phyloP scores from a whole-genome alignment of 371 early-diverging fungal genomes.

The Mucor sp. region DNA sequence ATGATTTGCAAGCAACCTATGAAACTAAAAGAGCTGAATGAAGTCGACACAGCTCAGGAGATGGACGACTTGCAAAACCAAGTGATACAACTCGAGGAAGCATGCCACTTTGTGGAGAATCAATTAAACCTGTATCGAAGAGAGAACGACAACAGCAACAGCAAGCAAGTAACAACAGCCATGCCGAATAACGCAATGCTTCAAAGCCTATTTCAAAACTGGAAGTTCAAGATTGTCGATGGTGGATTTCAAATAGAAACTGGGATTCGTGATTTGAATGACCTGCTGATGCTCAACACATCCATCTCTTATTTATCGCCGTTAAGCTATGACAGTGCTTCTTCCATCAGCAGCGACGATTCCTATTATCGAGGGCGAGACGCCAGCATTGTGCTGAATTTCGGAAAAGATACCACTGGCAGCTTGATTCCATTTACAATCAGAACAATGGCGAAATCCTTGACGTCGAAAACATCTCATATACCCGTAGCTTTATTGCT shows the following conservation, averaged over 20 bases:
- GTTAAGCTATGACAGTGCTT: neutral
- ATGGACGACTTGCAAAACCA: neutral
- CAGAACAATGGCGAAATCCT: neutral
- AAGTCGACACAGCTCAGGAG: neutral
- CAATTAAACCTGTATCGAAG: constrained; percentile 3
- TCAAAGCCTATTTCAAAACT: neutral
- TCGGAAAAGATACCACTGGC: neutral
- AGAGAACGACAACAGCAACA: neutral
- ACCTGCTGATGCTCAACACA: constrained; percentile 4
- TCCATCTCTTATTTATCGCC: constrained; percentile 1
- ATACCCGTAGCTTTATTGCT: neutral
- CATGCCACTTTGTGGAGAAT: neutral
- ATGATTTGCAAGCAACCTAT: constrained; percentile 5
- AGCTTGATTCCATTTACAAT: constrained; percentile 1
- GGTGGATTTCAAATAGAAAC: constrained; percentile 23
- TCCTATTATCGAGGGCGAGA: neutral
- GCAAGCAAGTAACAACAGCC: neutral
- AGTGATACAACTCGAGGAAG: neutral
- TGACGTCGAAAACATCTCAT: neutral
- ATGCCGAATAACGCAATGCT: neutral
- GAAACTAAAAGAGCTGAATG: neutral
- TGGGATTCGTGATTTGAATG: constrained; percentile 15
- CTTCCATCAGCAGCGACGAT: neutral
- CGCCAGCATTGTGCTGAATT: neutral
- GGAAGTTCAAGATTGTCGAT: constrained; percentile 10